Evolutionary conservation across 2,329 filamentous ascomycete species (phyloP).

Genomic region (Aotearoamyces nothofagi): DNA sequence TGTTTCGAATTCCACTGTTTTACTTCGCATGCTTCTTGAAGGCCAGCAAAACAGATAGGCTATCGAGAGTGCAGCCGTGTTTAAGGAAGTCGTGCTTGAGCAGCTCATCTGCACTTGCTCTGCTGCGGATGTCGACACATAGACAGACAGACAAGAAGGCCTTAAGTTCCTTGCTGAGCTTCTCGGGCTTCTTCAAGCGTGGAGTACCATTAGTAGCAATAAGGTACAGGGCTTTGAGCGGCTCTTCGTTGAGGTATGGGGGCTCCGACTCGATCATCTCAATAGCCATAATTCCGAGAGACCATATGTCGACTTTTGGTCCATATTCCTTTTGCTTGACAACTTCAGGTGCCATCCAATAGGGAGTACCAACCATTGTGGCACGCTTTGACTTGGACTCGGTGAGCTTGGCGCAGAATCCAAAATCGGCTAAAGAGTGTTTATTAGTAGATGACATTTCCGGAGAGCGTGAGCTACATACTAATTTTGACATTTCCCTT

Average conservation of each 20-base stretch:
- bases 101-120: conserved; percentile 82
- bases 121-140: conserved; percentile 89
- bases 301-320: conserved; percentile 98
- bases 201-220: conserved; percentile 98
- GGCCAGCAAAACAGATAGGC: conserved; percentile 72
- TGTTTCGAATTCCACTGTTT: conserved; percentile 1
- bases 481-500: conserved; percentile 96
- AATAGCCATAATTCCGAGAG: conserved; percentile 97
- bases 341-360: conserved; percentile 99
- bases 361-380: conserved; percentile 97
- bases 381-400: conserved; percentile 94
- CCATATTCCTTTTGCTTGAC: conserved; percentile 99
- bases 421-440: conserved; percentile 69
- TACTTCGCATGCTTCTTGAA: conserved; percentile 67
- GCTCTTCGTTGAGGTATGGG: conserved; percentile 94
- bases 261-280: conserved; percentile 99
- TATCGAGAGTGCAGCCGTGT: conserved; percentile 71
- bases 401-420: conserved; percentile 96
- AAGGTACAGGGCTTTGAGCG: conserved; percentile 89
- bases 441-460: conserved; percentile 20
- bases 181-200: conserved; percentile 93
- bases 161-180: conserved; percentile 94
- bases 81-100: conserved; percentile 88
- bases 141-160: conserved; percentile 92
- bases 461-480: conserved; percentile 31